A percentile compares a stretch with the other conserved stretches of the same genome.
Evolutionary conservation across 139 green algal species (phyloP).

Genomic region (Tetradesmus obliquus): DNA sequence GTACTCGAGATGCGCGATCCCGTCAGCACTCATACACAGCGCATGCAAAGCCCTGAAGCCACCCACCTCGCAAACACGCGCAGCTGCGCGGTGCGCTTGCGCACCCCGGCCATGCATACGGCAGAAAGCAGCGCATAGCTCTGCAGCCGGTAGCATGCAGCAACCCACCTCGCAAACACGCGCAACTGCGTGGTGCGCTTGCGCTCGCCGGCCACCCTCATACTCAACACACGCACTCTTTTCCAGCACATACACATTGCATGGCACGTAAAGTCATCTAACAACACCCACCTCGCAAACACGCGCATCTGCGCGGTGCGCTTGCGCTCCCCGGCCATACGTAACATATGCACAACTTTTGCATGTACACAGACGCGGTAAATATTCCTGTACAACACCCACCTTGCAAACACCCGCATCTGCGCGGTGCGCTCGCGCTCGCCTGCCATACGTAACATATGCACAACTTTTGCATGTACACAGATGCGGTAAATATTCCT

Average conservation of each 20-base stretch:
- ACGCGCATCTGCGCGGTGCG: slow-evolving; percentile 78
- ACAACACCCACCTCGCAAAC: slow-evolving; percentile 79
- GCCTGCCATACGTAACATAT: slow-evolving; percentile 47
- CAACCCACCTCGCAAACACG: slow-evolving; percentile 81
- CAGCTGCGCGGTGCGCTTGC: no score
- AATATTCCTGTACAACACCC: slow-evolving; percentile 35
- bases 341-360: not conserved
- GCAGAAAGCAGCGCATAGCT: no score
- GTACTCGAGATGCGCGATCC: no score
- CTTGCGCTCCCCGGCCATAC: slow-evolving; percentile 75
- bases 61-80: slow-evolving; percentile 51
- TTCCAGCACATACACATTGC: no score
- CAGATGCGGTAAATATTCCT: no score
- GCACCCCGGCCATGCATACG: slow-evolving; percentile 50
- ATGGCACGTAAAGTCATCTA: no score
- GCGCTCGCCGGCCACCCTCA: slow-evolving; percentile 62
- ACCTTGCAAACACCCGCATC: slow-evolving; percentile 88
- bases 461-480: no score
- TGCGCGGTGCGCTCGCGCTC: slow-evolving; percentile 80
- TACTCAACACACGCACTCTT: slow-evolving; percentile 37
- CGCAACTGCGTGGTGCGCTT: slow-evolving; percentile 78
- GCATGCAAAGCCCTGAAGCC: no score
- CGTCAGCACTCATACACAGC: no score
- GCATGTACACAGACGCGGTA: no score
- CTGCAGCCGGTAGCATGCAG: no score